phyloP scores from a whole-genome alignment of 768 basidiomycete species.

The Lentinula raphanica region DNA sequence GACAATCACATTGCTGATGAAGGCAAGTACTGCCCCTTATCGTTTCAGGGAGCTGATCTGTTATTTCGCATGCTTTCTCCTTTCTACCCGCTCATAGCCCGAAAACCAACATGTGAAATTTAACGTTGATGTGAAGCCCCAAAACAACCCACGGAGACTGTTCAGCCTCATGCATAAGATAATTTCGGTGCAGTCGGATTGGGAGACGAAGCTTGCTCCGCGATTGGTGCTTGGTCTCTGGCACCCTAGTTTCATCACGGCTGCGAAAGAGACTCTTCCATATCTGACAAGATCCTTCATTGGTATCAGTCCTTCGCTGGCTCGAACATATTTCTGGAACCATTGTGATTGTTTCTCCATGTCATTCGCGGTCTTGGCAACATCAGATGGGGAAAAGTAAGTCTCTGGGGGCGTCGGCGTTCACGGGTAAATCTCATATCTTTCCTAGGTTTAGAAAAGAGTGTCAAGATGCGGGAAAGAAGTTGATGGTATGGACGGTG shows the following conservation, averaged over 20 bases:
- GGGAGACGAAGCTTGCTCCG: conserved; percentile 74
- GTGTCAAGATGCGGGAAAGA: conserved; percentile 75
- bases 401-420: conserved; percentile 8
- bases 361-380: conserved; percentile 65
- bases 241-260: conserved; percentile 85
- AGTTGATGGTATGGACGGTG: conserved; percentile 94
- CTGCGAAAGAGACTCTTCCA: conserved; percentile 71
- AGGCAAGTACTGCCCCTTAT: conserved; percentile 34
- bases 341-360: conserved; percentile 86
- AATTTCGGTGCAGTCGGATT: conserved; percentile 59
- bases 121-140: conserved; percentile 90
- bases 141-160: conserved; percentile 85
- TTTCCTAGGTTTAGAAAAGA: conserved; percentile 66
- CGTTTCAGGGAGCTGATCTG: conserved; percentile 9
- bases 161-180: conserved; percentile 73
- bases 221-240: conserved; percentile 79
- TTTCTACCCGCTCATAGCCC: conserved; percentile 37
- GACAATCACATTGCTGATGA: conserved; percentile 76
- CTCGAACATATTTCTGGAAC: conserved; percentile 86
- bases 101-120: conserved; percentile 73
- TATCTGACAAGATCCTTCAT: conserved; percentile 86
- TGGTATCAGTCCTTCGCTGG: conserved; percentile 63
- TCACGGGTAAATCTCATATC: conserved; percentile 4
- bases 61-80: conserved; percentile 1
- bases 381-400: conserved; percentile 68